A percentile compares a stretch with the other conserved stretches of the same genome.
phyloP scores from a whole-genome alignment of 257 asterid species.

The Coffea eugenioides region DNA sequence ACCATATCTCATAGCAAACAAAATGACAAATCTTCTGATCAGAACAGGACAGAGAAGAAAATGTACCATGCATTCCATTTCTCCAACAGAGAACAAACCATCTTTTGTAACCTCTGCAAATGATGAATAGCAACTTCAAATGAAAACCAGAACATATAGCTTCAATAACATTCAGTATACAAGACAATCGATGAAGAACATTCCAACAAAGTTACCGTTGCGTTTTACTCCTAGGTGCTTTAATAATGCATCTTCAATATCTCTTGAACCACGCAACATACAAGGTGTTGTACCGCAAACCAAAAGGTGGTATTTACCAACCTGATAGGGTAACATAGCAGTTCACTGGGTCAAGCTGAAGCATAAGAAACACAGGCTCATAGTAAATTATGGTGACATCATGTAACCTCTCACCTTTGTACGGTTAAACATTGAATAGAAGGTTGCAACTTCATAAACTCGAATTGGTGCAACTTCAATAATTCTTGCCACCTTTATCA shows the following conservation, averaged over 20 bases:
- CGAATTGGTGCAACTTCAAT: slow-evolving; percentile 97
- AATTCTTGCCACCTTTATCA: slow-evolving; percentile 77
- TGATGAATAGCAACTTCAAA: slow-evolving; percentile 20
- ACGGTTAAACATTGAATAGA: slow-evolving; percentile 97
- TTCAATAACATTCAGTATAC: slow-evolving; percentile 1
- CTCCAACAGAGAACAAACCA: slow-evolving; percentile 98
- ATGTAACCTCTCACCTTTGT: slow-evolving; percentile 55
- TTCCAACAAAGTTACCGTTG: slow-evolving; percentile 57
- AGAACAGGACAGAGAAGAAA: slow-evolving; percentile 5
- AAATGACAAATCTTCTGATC: slow-evolving; percentile 17
- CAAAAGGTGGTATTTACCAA: slow-evolving; percentile 95
- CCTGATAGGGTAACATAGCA: slow-evolving; percentile 46
- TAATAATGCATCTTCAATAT: slow-evolving; percentile 80
- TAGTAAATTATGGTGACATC: slow-evolving; percentile 9
- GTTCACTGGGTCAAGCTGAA: slow-evolving; percentile 9
- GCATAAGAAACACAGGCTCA: slow-evolving; percentile 5
- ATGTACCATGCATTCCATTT: slow-evolving; percentile 99
- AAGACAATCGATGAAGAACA: neutral
- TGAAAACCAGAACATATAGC: slow-evolving; percentile 26
- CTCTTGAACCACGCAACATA: slow-evolving; percentile 97
- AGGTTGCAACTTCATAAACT: slow-evolving; percentile 96
- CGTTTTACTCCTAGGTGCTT: slow-evolving; percentile 94
- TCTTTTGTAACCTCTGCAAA: slow-evolving; percentile 94
- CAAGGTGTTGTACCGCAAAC: slow-evolving; percentile 99
- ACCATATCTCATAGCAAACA: slow-evolving; percentile 4